Evolutionary conservation across 768 basidiomycete species (phyloP).

Genomic region (Tricholoma sp.): DNA sequence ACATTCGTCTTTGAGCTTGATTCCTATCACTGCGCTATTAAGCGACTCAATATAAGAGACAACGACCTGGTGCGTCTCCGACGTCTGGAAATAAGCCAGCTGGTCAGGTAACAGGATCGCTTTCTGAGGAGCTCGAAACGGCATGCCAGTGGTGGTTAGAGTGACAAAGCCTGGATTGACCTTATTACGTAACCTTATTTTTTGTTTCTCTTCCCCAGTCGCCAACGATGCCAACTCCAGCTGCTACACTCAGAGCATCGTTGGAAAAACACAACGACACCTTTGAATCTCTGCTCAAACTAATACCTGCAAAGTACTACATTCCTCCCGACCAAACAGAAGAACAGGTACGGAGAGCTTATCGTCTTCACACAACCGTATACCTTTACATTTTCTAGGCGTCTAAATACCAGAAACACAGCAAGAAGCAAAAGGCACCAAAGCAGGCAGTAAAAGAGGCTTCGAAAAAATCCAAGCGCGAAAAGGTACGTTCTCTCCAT

Average conservation of each 20-base stretch:
- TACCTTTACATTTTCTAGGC: conserved; percentile 26
- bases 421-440: conserved; percentile 76
- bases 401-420: conserved; percentile 81
- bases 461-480: conserved; percentile 81
- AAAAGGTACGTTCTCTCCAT: conserved; percentile 55
- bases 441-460: conserved; percentile 89
- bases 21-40: conserved; percentile 70
- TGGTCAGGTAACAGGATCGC: conserved; percentile 73
- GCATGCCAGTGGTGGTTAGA: conserved; percentile 17
- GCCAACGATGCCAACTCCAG: conserved; percentile 43
- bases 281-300: conserved; percentile 76
- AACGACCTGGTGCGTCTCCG: conserved; percentile 63
- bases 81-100: conserved; percentile 76
- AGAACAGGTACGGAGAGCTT: conserved; percentile 49
- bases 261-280: conserved; percentile 81
- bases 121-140: conserved; percentile 58
- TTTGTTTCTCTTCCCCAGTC: not conserved
- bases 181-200: conserved; percentile 6
- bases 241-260: conserved; percentile 47
- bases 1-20: conserved; percentile 68
- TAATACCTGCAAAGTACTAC: conserved; percentile 92
- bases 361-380: not conserved
- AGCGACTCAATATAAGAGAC: conserved; percentile 67
- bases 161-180: not conserved
- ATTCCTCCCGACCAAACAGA: conserved; percentile 62